Conservation (phyloP, 2,329 filamentous ascomycete genomes). For the Ambrosiella xylebori region DNA sequence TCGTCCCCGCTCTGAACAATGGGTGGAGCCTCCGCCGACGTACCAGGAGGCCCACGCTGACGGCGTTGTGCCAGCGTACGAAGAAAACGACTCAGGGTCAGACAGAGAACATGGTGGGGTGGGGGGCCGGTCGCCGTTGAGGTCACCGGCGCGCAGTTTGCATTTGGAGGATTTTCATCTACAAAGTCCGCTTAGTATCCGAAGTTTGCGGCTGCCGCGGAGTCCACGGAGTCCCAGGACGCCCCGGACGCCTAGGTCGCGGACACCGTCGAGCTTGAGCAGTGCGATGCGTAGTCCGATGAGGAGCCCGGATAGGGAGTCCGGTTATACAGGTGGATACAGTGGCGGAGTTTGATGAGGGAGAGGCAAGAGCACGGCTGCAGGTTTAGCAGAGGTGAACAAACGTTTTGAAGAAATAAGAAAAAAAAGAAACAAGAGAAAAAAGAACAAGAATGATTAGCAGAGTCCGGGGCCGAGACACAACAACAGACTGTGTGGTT, state of each 20-base stretch:
- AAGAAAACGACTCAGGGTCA: constrained; percentile 8
- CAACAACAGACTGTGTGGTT: constrained; percentile 1
- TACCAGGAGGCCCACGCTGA: constrained; percentile 13
- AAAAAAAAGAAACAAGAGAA: too few relatives aligned
- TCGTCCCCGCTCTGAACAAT: constrained; percentile 7
- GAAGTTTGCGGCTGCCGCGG: constrained; percentile 6
- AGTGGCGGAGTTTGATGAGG: background rate
- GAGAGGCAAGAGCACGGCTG: background rate
- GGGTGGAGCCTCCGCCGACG: constrained; percentile 11
- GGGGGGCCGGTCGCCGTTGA: constrained; percentile 1
- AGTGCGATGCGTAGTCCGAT: constrained; percentile 1
- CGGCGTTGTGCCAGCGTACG: constrained; percentile 10
- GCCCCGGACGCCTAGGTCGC: constrained; percentile 2
- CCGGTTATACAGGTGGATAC: background rate
- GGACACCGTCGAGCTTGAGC: constrained; percentile 6
- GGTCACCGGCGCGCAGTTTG: constrained; percentile 1
- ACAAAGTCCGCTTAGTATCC: constrained; percentile 10
- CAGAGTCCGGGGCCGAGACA: background rate
- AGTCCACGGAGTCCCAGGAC: constrained; percentile 1
- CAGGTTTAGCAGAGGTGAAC: background rate
- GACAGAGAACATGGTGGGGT: constrained; percentile 1
- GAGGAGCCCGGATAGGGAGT: background rate
- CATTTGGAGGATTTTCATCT: background rate
- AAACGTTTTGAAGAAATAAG: too few relatives aligned
- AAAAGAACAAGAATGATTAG: background rate